Evolutionary conservation across 192 early-diverging fungal species (phyloP).

Genomic region (Rhizoclosmatium globosum): DNA sequence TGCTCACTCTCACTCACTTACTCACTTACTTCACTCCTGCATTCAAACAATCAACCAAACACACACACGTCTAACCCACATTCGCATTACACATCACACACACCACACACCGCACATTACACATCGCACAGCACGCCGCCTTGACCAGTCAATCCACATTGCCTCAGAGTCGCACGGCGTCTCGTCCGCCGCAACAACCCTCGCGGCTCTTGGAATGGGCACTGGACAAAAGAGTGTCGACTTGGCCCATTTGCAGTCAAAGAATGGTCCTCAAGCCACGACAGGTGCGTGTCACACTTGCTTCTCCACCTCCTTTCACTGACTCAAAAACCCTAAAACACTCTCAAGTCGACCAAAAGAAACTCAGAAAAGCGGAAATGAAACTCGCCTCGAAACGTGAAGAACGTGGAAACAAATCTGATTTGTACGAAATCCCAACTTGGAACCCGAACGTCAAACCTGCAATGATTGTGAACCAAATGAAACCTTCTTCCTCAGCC

Average conservation of each 20-base stretch:
- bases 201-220: conserved; percentile 36
- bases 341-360: conserved; percentile 63
- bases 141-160: conserved; percentile 8
- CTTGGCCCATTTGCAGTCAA: conserved; percentile 29
- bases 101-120: neutral
- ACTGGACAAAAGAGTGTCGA: neutral
- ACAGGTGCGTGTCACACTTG: conserved; percentile 9
- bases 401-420: conserved; percentile 75
- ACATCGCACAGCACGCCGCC: neutral
- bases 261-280: conserved; percentile 26
- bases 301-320: neutral
- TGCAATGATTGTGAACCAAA: conserved; percentile 86
- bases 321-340: no score
- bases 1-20: neutral
- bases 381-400: conserved; percentile 92
- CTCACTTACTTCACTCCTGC: neutral
- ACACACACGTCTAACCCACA: no score
- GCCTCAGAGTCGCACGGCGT: neutral
- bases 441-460: conserved; percentile 66
- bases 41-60: no score
- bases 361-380: conserved; percentile 90
- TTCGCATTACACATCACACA: no score
- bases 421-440: conserved; percentile 66
- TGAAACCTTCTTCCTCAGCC: conserved; percentile 81
- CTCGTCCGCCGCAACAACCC: conserved; percentile 1